Evolutionary conservation across 805 yeast species (phyloP).

Genomic region (Babjeviella inositovora): DNA sequence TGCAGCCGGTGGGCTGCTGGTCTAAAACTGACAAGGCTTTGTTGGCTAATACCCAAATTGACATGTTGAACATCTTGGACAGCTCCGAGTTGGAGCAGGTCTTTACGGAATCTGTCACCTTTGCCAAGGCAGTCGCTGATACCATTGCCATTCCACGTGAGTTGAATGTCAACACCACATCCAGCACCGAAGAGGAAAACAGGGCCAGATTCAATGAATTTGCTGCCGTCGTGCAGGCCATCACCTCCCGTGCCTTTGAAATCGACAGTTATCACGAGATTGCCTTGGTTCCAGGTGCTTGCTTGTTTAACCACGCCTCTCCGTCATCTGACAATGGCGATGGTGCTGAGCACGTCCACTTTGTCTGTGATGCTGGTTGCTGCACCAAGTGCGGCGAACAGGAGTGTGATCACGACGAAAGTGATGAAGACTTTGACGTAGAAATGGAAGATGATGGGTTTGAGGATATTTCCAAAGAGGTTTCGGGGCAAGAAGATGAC

Average conservation of each 20-base stretch:
- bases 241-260: constrained; percentile 69
- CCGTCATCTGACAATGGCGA: constrained; percentile 4
- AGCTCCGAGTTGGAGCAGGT: constrained; percentile 19
- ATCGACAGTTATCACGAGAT: constrained; percentile 63
- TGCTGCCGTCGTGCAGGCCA: constrained; percentile 38
- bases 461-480: constrained; percentile 5
- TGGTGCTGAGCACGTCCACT: constrained; percentile 5
- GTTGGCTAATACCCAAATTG: constrained; percentile 47
- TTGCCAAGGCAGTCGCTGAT: constrained; percentile 15
- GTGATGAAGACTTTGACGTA: constrained; percentile 9
- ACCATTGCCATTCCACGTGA: constrained; percentile 19
- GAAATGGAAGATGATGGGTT: constrained; percentile 8
- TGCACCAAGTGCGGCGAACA: too few species aligned
- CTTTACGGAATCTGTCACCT: constrained; percentile 19
- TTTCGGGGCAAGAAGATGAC: constrained; percentile 4
- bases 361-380: constrained; percentile 6
- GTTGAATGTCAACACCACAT: constrained; percentile 8
- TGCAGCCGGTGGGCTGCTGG: constrained; percentile 59
- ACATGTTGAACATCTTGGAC: constrained; percentile 42
- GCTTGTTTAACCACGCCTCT: constrained; percentile 61
- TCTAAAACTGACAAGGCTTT: constrained; percentile 21
- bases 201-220: constrained; percentile 22
- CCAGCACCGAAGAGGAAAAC: constrained; percentile 6
- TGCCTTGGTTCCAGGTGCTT: constrained; percentile 84
- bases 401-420: constrained; percentile 9